Evolutionary conservation across 169 alveolate genomes (phyloP), one percentile per base, ranked within the genome.

Genomic region (Cryptosporidium sp.): DNA sequence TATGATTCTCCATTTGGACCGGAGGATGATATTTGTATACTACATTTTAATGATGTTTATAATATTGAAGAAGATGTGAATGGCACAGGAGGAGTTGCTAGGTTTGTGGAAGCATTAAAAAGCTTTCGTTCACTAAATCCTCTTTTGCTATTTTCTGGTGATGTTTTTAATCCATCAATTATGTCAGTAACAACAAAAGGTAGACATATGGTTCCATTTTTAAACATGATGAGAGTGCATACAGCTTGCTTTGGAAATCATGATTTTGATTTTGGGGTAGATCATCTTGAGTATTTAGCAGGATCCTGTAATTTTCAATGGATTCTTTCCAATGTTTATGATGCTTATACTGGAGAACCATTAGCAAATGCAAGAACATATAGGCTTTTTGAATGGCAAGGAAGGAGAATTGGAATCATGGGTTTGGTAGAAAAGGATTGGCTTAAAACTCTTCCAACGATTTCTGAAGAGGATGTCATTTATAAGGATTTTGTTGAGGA

Each of bases 161-260:
- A 97, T 72, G 94, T 94, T 35, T 96, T 96, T 86, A 93, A 96
- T 65, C 99, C 99, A 23, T 97, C 99, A 12, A 91, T 94, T 42
- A 92, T 95, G 93, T 93, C 97, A 7, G 92, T 94, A 21, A 80
- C 94, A 70, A 94, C 94, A 37, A 91, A 93, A 69, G 98, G 98
- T 12, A 94, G 95, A 26, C 93, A 96, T 85, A 95, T 96, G 98
- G 92, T 95, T 6, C 94, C 95, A 18, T 93, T 92, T 52, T 51
- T 92, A 52, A 93, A 93, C 69, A 72, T 93, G 86, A 85, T 93
- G 85, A 91, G 93, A 62, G 93, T 94, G 33, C 95, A 94, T 89
- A 94, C 95, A 10, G 96, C 98, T 44, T 97, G 99, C 91, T 92
- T 94, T n/a, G 99, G 99, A 18, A 97, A 97, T 84, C 99, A 97